A percentile compares a stretch with the other conserved stretches of the same genome.
Conservation (phyloP, 1,284 basidiomycete genomes). For the Apiotrichum montevideense region DNA sequence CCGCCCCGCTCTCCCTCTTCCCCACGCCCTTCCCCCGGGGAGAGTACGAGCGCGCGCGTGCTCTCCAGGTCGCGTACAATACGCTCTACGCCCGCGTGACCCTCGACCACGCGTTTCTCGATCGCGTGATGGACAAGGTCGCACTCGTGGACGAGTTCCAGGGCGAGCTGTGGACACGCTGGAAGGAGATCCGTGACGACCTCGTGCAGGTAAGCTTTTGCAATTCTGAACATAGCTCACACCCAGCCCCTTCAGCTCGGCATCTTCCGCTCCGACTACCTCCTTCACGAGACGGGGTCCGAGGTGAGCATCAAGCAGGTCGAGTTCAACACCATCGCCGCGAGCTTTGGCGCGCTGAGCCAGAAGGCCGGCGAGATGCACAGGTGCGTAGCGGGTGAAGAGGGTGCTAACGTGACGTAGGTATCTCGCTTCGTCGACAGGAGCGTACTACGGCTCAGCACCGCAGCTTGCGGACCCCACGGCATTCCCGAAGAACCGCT, state of each 20-base stretch:
- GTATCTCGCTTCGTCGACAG: slow-evolving; percentile 51
- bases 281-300: slow-evolving; percentile 60
- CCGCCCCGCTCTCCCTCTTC: slow-evolving; percentile 81
- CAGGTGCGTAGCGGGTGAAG: slow-evolving; percentile 51
- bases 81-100: slow-evolving; percentile 78
- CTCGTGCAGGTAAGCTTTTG: slow-evolving; percentile 44
- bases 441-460: slow-evolving; percentile 57
- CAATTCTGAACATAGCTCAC: neutral
- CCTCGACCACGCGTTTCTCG: slow-evolving; percentile 70
- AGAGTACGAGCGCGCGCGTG: slow-evolving; percentile 63
- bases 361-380: slow-evolving; percentile 70
- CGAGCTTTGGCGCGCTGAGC: slow-evolving; percentile 80
- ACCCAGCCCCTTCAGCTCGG: slow-evolving; percentile 74
- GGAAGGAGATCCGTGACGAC: slow-evolving; percentile 66
- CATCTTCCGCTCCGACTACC: slow-evolving; percentile 92
- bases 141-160: slow-evolving; percentile 83
- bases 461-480: slow-evolving; percentile 52
- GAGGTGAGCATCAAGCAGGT: slow-evolving; percentile 73
- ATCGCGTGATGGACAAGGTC: slow-evolving; percentile 76
- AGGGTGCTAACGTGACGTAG: no score
- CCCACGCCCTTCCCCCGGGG: slow-evolving; percentile 77
- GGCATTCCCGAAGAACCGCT: slow-evolving; percentile 69
- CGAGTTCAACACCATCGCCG: slow-evolving; percentile 96
- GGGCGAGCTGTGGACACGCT: slow-evolving; percentile 75
- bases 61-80: slow-evolving; percentile 75